Percentiles rank a stretch among this genome's conserved stretches.
phyloP scores from a whole-genome alignment of 2,329 filamentous ascomycete genomes.

The Diplodia mutila region DNA sequence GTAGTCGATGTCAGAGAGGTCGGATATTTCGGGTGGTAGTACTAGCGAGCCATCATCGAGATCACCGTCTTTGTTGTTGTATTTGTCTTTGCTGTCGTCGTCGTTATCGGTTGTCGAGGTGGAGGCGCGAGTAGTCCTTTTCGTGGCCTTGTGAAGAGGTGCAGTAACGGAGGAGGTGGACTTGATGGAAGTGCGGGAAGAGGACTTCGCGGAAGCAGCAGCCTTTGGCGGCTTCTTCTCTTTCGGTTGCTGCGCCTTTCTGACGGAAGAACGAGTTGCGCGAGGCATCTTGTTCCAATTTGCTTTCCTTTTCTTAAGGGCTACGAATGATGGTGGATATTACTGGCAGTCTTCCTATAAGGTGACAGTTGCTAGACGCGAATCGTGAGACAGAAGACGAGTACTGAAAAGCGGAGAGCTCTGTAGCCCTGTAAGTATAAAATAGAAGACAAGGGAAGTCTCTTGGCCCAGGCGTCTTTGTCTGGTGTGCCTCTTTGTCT shows the following conservation, averaged over 20 bases:
- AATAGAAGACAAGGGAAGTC: not conserved
- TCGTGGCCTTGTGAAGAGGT: not conserved
- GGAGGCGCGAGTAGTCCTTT: not conserved
- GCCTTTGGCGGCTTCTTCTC: not conserved
- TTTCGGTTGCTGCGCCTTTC: not conserved
- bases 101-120: not conserved
- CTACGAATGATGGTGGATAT: not conserved
- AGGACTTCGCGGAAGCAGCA: not conserved
- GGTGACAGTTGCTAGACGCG: not conserved
- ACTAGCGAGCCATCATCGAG: not conserved
- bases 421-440: not conserved
- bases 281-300: constrained; percentile 1
- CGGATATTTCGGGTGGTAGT: not conserved
- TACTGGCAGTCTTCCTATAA: not conserved
- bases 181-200: no score
- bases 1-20: not conserved
- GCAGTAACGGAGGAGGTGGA: not conserved
- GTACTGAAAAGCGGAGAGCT: not conserved
- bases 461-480: not conserved
- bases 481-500: constrained; percentile 9
- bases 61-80: no score
- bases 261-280: not conserved
- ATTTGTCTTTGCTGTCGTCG: not conserved
- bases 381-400: not conserved
- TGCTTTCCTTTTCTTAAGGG: not conserved